Evolutionary conservation across 116 monocot genomes (phyloP), one percentile per base, ranked within the genome.

Genomic region (Phalaenopsis hybrid): DNA sequence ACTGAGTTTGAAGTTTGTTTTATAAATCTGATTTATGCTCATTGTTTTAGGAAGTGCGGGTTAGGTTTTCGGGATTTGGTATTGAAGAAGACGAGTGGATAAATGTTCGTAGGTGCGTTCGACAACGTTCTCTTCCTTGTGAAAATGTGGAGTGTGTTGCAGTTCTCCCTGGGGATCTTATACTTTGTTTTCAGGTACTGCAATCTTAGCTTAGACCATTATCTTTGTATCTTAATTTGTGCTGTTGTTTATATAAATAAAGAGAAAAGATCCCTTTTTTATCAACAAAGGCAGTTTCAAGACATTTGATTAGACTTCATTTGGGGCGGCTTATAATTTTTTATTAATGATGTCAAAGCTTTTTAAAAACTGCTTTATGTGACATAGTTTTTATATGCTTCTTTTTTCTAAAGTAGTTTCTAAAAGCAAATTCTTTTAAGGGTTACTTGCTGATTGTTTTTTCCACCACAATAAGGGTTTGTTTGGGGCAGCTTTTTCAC

Each of bases 71-170:
- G 43, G 98, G 98, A 28, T 93, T 98, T 84, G 93, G 95, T 16
- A 65, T 87, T 20, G 95, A 98, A 86, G 98, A 98, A 68, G 95
- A 98, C 87, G 98, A 98, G 72, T 98, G 95, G 98, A 81, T 98
- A 58, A 89, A 89, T 85, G 98, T 95, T 44, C 86, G 88, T 46
- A 92, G 76, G 70, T 89, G 87, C 81, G 95, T 98, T 28, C 88
- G 98, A 73, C 98, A 93, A 28, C 82, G 98, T 10, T 98, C 98
- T 85, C 90, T 98, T 86, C 98, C 98, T 63, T 98, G 95, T 67
- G 95, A 94, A 82, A 82, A 90, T 78, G 77, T 89, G 52, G 98
- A 98, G 82, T 98, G 98, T 84, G 89, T 90, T 75, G 93, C 88
- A 20, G 88, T 98, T 18, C 88, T 93, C 58, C 93, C 90, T 76